These are phyloP conservation scores for Ottelia alismoides DNA, from an alignment of 106 monocot genomes.

Conservation along the genomic window DNA sequence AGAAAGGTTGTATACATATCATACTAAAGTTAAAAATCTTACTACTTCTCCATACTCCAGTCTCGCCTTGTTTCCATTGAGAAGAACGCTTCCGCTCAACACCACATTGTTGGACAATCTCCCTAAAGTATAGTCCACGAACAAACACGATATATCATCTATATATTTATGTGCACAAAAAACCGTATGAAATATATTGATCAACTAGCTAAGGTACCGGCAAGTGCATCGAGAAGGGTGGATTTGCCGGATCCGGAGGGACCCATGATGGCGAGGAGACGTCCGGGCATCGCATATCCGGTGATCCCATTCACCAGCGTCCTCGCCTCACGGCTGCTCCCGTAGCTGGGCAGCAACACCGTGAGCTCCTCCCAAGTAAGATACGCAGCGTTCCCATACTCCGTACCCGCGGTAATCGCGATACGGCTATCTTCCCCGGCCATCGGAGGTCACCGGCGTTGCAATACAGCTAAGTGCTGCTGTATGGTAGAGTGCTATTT, in stretches of 20 bases:
- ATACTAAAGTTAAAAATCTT: constrained; percentile 1
- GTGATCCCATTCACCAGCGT: constrained; percentile 53
- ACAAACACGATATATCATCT: neutral
- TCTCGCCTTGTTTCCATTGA: no score
- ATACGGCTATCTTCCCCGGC: no score
- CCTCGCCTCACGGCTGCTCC: constrained; percentile 19
- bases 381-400: constrained; percentile 24
- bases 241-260: no score
- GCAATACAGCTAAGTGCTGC: no score
- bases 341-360: constrained; percentile 34
- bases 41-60: constrained; percentile 66
- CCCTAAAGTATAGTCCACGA: constrained; percentile 16
- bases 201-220: no score
- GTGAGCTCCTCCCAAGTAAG: constrained; percentile 71
- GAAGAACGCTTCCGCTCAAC: constrained; percentile 42
- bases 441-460: no score
- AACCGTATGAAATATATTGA: neutral
- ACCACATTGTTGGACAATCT: constrained; percentile 62
- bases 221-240: constrained; percentile 57
- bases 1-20: no score
- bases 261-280: constrained; percentile 66
- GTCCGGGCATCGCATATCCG: constrained; percentile 61
- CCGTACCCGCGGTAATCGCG: neutral
- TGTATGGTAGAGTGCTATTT: no score
- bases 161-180: neutral